A percentile compares a stretch with the other conserved stretches of the same genome.
Conservation (phyloP, 2,329 filamentous ascomycete species). For the Trichoderma lentiforme region DNA sequence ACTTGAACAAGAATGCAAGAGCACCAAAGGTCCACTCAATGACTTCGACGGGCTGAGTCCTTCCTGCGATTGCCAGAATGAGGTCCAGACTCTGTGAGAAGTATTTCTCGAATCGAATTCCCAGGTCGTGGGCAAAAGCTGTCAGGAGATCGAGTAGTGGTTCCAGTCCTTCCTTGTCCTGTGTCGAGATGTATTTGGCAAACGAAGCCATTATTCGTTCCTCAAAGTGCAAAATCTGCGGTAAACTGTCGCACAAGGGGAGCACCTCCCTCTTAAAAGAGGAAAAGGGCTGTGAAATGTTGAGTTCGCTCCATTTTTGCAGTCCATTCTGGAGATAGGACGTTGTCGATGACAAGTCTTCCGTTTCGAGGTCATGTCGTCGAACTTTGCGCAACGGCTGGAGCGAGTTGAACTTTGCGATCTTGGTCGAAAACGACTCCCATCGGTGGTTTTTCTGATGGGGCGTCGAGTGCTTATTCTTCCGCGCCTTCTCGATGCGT, state of each 20-base stretch:
- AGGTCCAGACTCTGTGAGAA: constrained; percentile 73
- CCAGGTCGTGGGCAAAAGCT: constrained; percentile 92
- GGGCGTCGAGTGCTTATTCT: constrained; percentile 66
- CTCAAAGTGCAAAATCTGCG: constrained; percentile 89
- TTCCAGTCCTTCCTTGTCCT: constrained; percentile 78
- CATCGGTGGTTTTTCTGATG: constrained; percentile 84
- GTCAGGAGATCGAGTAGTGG: constrained; percentile 84
- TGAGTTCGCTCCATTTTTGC: constrained; percentile 87
- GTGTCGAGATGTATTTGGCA: constrained; percentile 69
- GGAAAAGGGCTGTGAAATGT: constrained; percentile 78
- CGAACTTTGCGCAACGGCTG: constrained; percentile 89
- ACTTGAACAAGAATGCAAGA: constrained; percentile 95
- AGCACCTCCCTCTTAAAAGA: constrained; percentile 71
- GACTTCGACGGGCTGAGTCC: constrained; percentile 76
- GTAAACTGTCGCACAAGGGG: constrained; percentile 81
- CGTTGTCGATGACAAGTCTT: constrained; percentile 70
- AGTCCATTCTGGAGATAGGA: constrained; percentile 84
- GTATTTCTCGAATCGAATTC: constrained; percentile 81
- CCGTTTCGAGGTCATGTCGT: constrained; percentile 76
- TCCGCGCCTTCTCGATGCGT: constrained; percentile 66
- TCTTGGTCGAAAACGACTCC: constrained; percentile 86
- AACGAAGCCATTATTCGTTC: constrained; percentile 78
- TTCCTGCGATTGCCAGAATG: constrained; percentile 74
- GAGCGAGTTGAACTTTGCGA: constrained; percentile 82
- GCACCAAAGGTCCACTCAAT: constrained; percentile 97